Percentiles rank a stretch among this genome's conserved stretches.
phyloP scores from a whole-genome alignment of 2,329 filamentous ascomycete genomes.

The Boeremia exigua region DNA sequence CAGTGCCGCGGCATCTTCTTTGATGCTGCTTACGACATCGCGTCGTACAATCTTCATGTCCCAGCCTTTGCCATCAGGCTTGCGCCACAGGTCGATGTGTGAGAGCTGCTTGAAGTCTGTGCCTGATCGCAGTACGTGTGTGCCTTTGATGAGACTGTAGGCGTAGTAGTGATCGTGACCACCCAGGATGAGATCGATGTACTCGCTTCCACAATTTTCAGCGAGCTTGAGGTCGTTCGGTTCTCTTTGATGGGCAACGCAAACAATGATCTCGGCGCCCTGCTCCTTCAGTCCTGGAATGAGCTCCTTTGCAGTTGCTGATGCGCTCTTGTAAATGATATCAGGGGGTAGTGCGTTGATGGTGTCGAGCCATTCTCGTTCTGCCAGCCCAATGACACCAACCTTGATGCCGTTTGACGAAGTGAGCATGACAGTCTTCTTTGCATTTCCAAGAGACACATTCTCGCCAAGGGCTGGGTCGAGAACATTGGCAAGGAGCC shows the following conservation, averaged over 20 bases:
- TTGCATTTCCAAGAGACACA: conserved; percentile 76
- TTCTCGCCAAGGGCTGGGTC: conserved; percentile 80
- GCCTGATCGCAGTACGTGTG: conserved; percentile 84
- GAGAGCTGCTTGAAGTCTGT: conserved; percentile 92
- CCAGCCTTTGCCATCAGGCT: conserved; percentile 65
- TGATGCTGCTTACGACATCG: conserved; percentile 73
- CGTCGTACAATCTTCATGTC: conserved; percentile 78
- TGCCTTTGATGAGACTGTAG: conserved; percentile 77
- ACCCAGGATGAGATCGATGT: conserved; percentile 85
- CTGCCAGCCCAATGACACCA: conserved; percentile 83
- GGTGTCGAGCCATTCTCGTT: conserved; percentile 86
- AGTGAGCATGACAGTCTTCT: conserved; percentile 77
- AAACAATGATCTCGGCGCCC: conserved; percentile 83
- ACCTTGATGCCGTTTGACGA: conserved; percentile 85
- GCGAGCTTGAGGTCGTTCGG: conserved; percentile 90
- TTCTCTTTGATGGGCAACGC: conserved; percentile 84
- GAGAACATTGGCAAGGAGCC: conserved; percentile 87
- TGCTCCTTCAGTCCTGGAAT: conserved; percentile 74
- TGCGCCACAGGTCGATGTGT: conserved; percentile 79
- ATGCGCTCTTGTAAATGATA: conserved; percentile 81
- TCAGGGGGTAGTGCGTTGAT: conserved; percentile 86
- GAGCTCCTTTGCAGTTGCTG: conserved; percentile 75
- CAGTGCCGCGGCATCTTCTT: conserved; percentile 66
- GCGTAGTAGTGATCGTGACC: conserved; percentile 91
- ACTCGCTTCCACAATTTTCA: conserved; percentile 68